Base-by-base conservation (phyloP, 805 yeast genomes). In the Wickerhamia fluorescens region DNA sequence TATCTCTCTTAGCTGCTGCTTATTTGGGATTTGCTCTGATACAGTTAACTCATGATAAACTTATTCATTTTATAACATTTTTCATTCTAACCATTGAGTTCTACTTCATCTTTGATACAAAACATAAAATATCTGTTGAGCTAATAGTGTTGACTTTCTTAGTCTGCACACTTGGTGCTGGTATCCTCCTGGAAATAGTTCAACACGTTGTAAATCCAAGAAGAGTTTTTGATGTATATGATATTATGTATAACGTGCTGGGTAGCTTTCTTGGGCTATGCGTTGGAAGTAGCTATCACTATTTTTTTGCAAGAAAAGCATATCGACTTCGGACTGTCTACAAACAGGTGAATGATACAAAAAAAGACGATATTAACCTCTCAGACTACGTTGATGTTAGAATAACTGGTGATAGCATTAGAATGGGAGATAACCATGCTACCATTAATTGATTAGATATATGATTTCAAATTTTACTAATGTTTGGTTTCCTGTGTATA, bases 21-120 rank as follows among this genome's bases (percentile, higher is more conserved):
- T 71, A 71, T 35, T 51, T 73, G 5, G 79, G 79, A 13, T 67
- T 73, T 42, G 69, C 76, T 14, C 58, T 53, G 51, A 43, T 73
- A 3, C 58, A 61, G 1, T 40, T 73, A 13, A 48, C 49, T 6
- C 58, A 73, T 44, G 83, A 75, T 41, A 75, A 75, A 46, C 18
- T 58, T 8, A 44, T 69, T 1, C 83, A 75, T 45, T 68, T 68
- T 30, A 7, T 40, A 4, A 66, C 64, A 5, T 75, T 75, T 42
- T 42, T 59, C 26, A 33, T 65, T 1, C 58, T 75, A 8, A 68
- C 81, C 0, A 47, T 51, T 16, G 60, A 74, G 26, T 71, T 74
- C 42, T 66, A 65, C 36, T 66, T 62, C 47, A 38, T 66, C 2
- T 45, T 68, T 26, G 68, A 71, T 20, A 45, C 61, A 6, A 46